Base-by-base conservation (phyloP, 1,284 basidiomycete species). In the Cryptococcus depauperatus region DNA sequence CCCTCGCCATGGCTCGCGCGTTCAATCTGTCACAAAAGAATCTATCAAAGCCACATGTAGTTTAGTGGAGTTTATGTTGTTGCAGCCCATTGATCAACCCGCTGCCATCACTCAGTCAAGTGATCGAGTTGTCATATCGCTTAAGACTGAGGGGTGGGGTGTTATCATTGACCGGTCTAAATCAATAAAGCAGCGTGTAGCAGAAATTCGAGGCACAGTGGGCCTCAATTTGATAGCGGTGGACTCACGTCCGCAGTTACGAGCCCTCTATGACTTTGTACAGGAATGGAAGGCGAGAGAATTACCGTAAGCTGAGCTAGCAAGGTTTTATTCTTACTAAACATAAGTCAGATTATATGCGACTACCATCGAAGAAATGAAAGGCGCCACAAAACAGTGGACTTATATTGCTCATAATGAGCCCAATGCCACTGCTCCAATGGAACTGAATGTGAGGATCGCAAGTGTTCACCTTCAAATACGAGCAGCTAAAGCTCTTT, bases 201-300 rank as follows among this genome's bases (percentile, higher is more conserved):
- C 22, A 30, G 48, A 25, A 37, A 19, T 22, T 18, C 55, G 26
- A 42, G 44, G 14, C 43, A 41, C 14, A 44, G 44, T 19, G 43
- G 58, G 22, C 35, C 50, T 38, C 46, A 54, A 38, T 19, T 43
- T 14, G 38, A 38, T 64, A n/a, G 51, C 57, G 6, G 59, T 66
- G 27, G 62, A 66, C 35, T 63, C 62, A 3, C 43, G 54, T 10
- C 64, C 63, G 13, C 62, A 62, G 43, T 47, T 66, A 14, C 52
- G 55, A 38, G 52, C 59, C 1, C 60, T 65, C 39, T 59, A 61
- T 46, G 52, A 56, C n/a, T 65, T 63, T 41, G 58, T 53, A 2
- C 52, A 58, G 33, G 51, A 51, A 5, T 69, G 66, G 66, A 55
- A 63, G 37, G 38, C 54, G 9, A 40, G 44, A 14, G 59, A 66